phyloP scores from a whole-genome alignment of 257 asterid genomes.

The Osmanthus fragrans region DNA sequence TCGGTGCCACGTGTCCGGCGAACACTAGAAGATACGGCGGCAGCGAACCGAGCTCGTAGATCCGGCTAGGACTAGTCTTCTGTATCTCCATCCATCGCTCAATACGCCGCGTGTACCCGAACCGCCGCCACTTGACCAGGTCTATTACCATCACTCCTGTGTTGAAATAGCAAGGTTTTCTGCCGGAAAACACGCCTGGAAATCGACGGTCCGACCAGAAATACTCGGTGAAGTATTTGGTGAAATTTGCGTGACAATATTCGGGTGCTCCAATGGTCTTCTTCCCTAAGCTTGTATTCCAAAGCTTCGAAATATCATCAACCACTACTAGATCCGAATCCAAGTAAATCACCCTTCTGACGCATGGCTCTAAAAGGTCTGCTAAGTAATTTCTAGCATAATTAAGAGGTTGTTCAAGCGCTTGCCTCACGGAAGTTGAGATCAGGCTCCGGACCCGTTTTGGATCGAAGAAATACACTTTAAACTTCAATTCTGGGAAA shows the following conservation, averaged over 20 bases:
- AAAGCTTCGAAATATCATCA: conserved; percentile 29
- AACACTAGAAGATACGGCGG: conserved; percentile 29
- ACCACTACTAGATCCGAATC: conserved; percentile 27
- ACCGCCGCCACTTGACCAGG: conserved; percentile 24
- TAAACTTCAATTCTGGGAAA: conserved; percentile 25
- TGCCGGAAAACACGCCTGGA: conserved; percentile 21
- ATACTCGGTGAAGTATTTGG: conserved; percentile 17
- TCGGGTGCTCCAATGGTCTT: conserved; percentile 28
- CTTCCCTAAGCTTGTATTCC: conserved; percentile 25
- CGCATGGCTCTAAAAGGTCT: conserved; percentile 21
- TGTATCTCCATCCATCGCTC: conserved; percentile 32
- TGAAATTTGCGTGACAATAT: conserved; percentile 26
- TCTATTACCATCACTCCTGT: conserved; percentile 29
- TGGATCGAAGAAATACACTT: conserved; percentile 25
- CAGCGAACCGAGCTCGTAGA: conserved; percentile 28
- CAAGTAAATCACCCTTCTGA: conserved; percentile 23
- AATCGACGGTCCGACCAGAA: conserved; percentile 21
- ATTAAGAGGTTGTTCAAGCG: conserved; percentile 29
- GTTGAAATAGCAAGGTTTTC: conserved; percentile 26
- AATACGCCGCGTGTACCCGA: conserved; percentile 25
- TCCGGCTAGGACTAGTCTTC: conserved; percentile 14
- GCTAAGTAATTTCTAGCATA: conserved; percentile 29
- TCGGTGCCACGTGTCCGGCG: conserved; percentile 31
- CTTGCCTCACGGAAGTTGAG: conserved; percentile 22
- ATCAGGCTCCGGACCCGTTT: conserved; percentile 19